Conservation (phyloP, 2,329 filamentous ascomycete genomes). For the Cryphonectria japonica region DNA sequence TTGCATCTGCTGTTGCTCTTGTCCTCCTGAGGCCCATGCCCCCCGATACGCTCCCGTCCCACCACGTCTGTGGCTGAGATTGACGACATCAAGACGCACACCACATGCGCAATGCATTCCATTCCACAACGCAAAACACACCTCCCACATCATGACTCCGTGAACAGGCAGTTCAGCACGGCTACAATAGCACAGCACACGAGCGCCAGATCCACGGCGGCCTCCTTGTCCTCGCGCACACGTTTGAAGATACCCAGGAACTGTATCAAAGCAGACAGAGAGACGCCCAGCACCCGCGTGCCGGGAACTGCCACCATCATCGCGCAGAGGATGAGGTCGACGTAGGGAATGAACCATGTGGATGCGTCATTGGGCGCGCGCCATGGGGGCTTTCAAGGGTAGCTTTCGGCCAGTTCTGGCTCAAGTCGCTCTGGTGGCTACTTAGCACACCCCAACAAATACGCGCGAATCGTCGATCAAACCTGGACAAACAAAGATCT, state of each 20-base stretch:
- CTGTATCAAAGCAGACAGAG: constrained; percentile 27
- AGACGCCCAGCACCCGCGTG: constrained; percentile 17
- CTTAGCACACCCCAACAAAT: too few species aligned
- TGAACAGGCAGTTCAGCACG: constrained; percentile 11
- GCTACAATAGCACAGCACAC: constrained; percentile 5
- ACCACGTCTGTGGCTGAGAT: neutral
- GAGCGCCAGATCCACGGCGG: constrained; percentile 20
- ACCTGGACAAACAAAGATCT: too few species aligned
- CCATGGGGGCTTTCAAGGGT: too few species aligned
- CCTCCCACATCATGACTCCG: neutral
- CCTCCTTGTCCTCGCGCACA: constrained; percentile 15
- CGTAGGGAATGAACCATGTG: constrained; percentile 30
- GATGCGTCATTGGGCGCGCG: constrained; percentile 32
- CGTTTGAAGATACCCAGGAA: constrained; percentile 30
- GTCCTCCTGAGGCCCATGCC: neutral
- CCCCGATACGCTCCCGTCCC: neutral
- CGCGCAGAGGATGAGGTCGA: constrained; percentile 29
- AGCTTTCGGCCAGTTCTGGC: too few species aligned
- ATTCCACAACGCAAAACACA: neutral
- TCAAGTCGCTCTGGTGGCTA: too few species aligned
- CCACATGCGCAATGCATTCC: neutral
- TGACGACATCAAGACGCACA: neutral
- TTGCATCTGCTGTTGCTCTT: neutral
- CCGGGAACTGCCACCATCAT: constrained; percentile 16
- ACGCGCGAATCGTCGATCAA: too few species aligned